Base-by-base conservation (phyloP, 352 stramenopile genomes). In the Phytophthora aleatoria region DNA sequence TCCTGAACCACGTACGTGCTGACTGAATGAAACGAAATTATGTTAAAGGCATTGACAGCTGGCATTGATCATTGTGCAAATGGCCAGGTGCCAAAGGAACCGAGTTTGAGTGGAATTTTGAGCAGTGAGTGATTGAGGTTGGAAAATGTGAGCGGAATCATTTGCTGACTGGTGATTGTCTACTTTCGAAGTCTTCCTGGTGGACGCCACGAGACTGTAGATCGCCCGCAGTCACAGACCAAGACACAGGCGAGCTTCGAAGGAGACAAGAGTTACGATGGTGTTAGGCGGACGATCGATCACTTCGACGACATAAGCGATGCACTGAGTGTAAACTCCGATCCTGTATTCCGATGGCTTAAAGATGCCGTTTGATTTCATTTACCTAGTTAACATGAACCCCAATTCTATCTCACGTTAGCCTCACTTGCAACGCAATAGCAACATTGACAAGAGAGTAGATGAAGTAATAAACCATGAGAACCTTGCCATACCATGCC, bases 361-460 rank as follows among this genome's bases (percentile, higher is more conserved):
- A 83, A 86, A 55, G 67, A 72, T 31, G 71, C 65, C 8, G 61
- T 86, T 38, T 83, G 55, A 73, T 71, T 57, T 55, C 27, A 39
- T 27, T 64, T 41, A 33, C 12, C 5, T 43, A 55, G 10, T 31
- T 50, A 57, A 60, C 24, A 59, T 36, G 35, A 50, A 39, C 39
- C 10, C 1, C 15, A 42, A 55, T 35, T 3, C 10, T 55, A 55
- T 61, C 36, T 54, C 62, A 67, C 13, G n/a, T 54, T 47, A 49
- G 31, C 33, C 49, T 44, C 50, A 71, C 50, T 39, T 58, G 65
- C 38, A 86, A 75, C 15, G 84, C 81, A 20, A 93, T 73, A 8
- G 62, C 69, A 24, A 93, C 43, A 63, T 95, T 93, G n/a, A 90
- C 44, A 13, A 79, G 57, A 9, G 87, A 90, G 65, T 94, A 95